These are phyloP conservation scores for Zygosaccharomyces bailii DNA, from an alignment of 805 yeast genomes.

Conservation along the genomic window DNA sequence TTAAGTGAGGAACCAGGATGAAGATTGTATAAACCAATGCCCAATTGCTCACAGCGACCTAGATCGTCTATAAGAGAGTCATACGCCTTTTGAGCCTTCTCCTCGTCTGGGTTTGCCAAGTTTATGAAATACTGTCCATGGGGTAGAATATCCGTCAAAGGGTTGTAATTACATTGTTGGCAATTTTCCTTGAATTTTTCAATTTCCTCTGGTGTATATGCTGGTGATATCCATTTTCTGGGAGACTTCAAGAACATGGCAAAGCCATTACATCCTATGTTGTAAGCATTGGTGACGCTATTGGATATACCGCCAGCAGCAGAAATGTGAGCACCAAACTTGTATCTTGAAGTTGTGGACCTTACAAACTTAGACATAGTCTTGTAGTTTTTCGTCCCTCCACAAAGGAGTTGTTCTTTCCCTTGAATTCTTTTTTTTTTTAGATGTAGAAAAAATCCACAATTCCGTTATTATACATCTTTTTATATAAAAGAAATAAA, in stretches of 20 bases:
- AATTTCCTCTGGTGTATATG: slow-evolving; percentile 63
- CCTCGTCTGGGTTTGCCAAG: slow-evolving; percentile 83
- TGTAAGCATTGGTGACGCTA: slow-evolving; percentile 56
- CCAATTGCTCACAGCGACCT: slow-evolving; percentile 77
- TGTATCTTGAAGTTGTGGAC: slow-evolving; percentile 44
- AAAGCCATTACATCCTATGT: slow-evolving; percentile 66
- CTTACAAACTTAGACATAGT: slow-evolving; percentile 40
- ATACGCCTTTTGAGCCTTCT: slow-evolving; percentile 71
- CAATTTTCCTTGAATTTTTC: slow-evolving; percentile 62
- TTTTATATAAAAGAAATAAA: background rate
- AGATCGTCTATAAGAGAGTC: slow-evolving; percentile 82
- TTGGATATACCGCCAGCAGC: slow-evolving; percentile 77
- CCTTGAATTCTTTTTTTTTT: background rate
- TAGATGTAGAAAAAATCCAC: background rate
- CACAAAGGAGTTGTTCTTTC: background rate
- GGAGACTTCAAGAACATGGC: slow-evolving; percentile 90
- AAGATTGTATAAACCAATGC: slow-evolving; percentile 82
- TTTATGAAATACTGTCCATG: slow-evolving; percentile 95
- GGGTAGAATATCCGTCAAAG: slow-evolving; percentile 78
- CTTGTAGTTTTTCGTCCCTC: background rate
- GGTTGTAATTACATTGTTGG: slow-evolving; percentile 59
- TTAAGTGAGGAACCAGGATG: slow-evolving; percentile 89
- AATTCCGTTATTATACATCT: background rate
- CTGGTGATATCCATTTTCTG: slow-evolving; percentile 86
- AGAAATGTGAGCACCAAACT: slow-evolving; percentile 88